These are phyloP conservation scores for Coemansia sp. DNA, from an alignment of 371 early-diverging fungal species.

Conservation along the genomic window DNA sequence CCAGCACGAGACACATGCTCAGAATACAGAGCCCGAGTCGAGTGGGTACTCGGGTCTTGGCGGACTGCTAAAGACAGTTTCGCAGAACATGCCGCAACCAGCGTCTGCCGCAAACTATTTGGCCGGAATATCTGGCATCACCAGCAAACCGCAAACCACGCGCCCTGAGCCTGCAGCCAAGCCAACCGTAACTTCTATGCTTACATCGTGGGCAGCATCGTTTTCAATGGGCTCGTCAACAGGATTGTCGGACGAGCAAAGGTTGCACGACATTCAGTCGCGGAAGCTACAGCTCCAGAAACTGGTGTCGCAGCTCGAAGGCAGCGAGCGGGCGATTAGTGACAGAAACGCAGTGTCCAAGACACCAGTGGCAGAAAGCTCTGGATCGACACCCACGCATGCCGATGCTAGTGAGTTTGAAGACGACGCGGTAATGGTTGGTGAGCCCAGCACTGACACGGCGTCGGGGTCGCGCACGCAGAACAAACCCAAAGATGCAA, in stretches of 20 bases:
- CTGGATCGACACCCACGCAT: background rate
- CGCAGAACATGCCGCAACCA: conserved; percentile 31
- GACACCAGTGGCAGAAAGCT: background rate
- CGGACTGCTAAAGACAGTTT: conserved; percentile 23
- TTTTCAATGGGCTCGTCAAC: conserved; percentile 16
- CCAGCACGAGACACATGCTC: conserved; percentile 10
- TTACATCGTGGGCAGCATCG: conserved; percentile 38
- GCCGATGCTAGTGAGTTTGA: conserved; percentile 37
- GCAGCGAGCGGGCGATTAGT: conserved; percentile 29
- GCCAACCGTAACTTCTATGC: conserved; percentile 20
- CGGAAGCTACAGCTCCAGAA: conserved; percentile 40
- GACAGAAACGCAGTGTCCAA: background rate
- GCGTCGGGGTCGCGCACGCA: background rate
- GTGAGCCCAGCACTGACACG: conserved; percentile 12
- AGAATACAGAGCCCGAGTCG: background rate
- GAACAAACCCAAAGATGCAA: background rate
- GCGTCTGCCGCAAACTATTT: conserved; percentile 32
- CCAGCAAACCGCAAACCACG: background rate
- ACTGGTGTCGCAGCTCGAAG: conserved; percentile 42
- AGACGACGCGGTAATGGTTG: conserved; percentile 46
- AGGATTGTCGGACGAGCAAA: conserved; percentile 28
- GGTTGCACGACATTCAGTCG: conserved; percentile 37
- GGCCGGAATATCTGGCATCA: conserved; percentile 19
- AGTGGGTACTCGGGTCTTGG: conserved; percentile 12
- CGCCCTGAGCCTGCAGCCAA: background rate